Evolutionary conservation across 2,329 filamentous ascomycete genomes (phyloP).

Genomic region (Aspergillus hiratsukae): DNA sequence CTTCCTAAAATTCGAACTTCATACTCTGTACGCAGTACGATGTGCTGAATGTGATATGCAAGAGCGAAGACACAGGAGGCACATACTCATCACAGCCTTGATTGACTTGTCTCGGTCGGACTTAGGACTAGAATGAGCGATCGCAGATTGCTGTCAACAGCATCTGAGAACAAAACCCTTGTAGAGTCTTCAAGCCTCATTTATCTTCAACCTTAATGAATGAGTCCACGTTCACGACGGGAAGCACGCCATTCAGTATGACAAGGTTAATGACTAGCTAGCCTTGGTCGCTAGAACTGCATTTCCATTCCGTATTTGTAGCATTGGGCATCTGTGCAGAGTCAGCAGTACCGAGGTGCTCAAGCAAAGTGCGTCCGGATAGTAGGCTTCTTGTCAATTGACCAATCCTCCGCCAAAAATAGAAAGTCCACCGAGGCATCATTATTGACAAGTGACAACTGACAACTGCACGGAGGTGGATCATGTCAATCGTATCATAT

Average conservation of each 20-base stretch:
- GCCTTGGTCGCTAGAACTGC: not conserved
- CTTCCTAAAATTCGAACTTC: not conserved
- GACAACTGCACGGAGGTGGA: not conserved
- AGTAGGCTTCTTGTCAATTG: not conserved
- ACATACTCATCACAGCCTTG: not conserved
- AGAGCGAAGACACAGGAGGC: not conserved
- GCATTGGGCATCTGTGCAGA: not conserved
- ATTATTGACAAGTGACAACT: no score
- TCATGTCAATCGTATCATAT: not conserved
- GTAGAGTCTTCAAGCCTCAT: not conserved
- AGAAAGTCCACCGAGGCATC: not conserved
- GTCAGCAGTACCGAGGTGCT: not conserved
- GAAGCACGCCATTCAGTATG: not conserved
- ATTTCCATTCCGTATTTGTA: not conserved
- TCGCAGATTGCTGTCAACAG: not conserved
- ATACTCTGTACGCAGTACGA: not conserved
- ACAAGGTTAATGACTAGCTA: not conserved
- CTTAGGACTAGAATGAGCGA: not conserved
- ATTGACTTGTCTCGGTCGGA: not conserved
- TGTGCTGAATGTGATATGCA: not conserved
- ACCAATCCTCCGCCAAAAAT: not conserved
- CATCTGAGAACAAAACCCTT: not conserved
- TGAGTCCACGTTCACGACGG: not conserved
- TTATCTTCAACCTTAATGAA: not conserved
- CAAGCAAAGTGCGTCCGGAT: not conserved